Conservation (phyloP, 805 yeast species). For the Kuraishia molischiana region DNA sequence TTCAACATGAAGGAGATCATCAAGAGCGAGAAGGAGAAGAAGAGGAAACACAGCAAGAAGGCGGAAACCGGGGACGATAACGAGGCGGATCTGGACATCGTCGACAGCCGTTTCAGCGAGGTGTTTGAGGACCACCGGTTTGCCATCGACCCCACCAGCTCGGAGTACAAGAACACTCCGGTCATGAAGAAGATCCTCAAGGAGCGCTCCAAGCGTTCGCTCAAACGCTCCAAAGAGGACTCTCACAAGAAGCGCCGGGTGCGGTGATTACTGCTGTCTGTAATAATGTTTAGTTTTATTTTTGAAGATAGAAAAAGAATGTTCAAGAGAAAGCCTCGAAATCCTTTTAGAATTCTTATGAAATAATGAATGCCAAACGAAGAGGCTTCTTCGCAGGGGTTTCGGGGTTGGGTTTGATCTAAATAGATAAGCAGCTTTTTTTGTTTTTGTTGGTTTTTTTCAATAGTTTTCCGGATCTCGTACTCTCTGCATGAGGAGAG, state of each 20-base stretch:
- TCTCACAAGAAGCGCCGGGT: constrained; percentile 11
- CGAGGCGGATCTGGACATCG: constrained; percentile 45
- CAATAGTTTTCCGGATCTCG: too few relatives aligned
- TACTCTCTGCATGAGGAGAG: too few relatives aligned
- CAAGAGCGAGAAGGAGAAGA: constrained; percentile 60
- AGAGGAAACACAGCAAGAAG: constrained; percentile 36
- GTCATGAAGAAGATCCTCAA: constrained; percentile 78
- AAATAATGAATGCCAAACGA: too few relatives aligned
- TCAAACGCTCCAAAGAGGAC: constrained; percentile 4
- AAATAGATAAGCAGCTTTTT: too few relatives aligned
- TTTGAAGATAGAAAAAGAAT: too few relatives aligned
- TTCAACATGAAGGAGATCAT: constrained; percentile 72
- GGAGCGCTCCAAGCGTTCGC: constrained; percentile 53
- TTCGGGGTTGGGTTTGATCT: too few relatives aligned
- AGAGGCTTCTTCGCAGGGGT: too few relatives aligned
- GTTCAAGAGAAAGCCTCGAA: too few relatives aligned
- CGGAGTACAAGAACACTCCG: constrained; percentile 81
- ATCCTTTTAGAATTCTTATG: too few relatives aligned
- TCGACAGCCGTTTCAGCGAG: constrained; percentile 80
- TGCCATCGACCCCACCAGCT: constrained; percentile 88
- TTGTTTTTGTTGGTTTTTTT: too few relatives aligned
- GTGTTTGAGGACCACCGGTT: constrained; percentile 79
- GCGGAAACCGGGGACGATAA: constrained; percentile 25
- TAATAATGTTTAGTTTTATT: too few relatives aligned
- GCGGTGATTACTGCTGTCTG: constrained; percentile 1